These are phyloP conservation scores for Brassica balearica DNA, from an alignment of 441 rosid genomes.

Conservation along the genomic window DNA sequence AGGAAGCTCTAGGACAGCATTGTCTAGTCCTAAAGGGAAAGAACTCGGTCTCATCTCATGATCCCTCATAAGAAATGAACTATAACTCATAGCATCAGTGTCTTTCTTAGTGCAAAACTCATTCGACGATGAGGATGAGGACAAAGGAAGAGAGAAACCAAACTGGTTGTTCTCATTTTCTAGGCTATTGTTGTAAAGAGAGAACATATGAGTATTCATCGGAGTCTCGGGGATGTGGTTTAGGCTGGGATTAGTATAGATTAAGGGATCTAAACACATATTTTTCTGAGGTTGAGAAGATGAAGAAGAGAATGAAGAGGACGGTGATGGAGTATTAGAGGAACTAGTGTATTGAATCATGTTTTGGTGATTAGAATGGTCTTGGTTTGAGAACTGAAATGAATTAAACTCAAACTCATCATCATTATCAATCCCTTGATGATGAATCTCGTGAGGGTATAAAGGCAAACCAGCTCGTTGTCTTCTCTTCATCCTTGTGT, in stretches of 20 bases:
- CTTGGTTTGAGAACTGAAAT: constrained; percentile 46
- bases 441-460: constrained; percentile 52
- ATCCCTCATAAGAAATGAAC: constrained; percentile 50
- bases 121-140: constrained; percentile 37
- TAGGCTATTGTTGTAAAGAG: constrained; percentile 38
- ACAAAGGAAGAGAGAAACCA: constrained; percentile 46
- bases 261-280: constrained; percentile 39
- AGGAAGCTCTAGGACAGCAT: constrained; percentile 45
- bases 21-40: constrained; percentile 38
- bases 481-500: constrained; percentile 65
- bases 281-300: constrained; percentile 45
- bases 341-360: constrained; percentile 37
- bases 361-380: constrained; percentile 26
- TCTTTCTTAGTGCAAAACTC: constrained; percentile 38
- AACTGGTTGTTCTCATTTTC: constrained; percentile 32
- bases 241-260: constrained; percentile 34
- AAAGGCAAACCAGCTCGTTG: constrained; percentile 60
- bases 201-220: constrained; percentile 31
- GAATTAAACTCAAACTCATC: constrained; percentile 39
- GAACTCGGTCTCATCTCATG: constrained; percentile 22
- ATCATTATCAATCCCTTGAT: constrained; percentile 32
- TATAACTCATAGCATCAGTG: constrained; percentile 40
- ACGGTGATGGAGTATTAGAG: constrained; percentile 45
- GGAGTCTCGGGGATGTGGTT: constrained; percentile 38
- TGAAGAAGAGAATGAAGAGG: constrained; percentile 45